phyloP scores from a whole-genome alignment of 148 eudicot genomes.

The Rhododendron ferrugineum region DNA sequence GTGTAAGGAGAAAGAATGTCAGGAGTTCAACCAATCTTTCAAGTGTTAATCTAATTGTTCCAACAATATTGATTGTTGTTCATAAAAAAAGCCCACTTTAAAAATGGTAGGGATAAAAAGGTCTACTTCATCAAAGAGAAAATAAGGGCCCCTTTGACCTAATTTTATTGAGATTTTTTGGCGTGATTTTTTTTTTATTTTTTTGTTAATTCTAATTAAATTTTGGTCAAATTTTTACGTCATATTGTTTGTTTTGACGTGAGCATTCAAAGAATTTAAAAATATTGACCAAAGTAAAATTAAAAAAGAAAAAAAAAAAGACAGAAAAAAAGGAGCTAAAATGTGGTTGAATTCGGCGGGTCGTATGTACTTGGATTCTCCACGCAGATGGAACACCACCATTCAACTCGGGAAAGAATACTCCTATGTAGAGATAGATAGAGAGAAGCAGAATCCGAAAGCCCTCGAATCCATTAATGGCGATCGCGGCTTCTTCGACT shows the following conservation, averaged over 20 bases:
- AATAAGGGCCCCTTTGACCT: neutral
- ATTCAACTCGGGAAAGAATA: neutral
- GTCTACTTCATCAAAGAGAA: neutral
- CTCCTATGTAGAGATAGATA: neutral
- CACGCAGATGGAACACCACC: slow-evolving; percentile 2
- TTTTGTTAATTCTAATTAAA: too few relatives aligned
- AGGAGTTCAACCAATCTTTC: too few relatives aligned
- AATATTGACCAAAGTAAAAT: too few relatives aligned
- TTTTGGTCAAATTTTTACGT: neutral
- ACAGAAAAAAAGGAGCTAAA: too few relatives aligned
- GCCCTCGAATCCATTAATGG: slow-evolving; percentile 8
- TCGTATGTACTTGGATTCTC: neutral
- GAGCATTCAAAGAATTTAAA: too few relatives aligned
- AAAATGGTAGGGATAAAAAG: neutral
- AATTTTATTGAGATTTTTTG: neutral
- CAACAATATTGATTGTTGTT: too few relatives aligned
- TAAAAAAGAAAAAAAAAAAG: too few relatives aligned
- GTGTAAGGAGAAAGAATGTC: too few relatives aligned
- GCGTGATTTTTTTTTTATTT: too few relatives aligned
- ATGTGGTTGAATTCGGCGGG: neutral
- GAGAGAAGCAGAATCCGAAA: neutral
- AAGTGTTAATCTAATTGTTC: neutral
- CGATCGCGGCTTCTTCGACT: slow-evolving; percentile 18
- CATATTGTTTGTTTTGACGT: neutral
- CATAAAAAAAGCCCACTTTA: too few relatives aligned